Evolutionary conservation across 495 filamentous ascomycete genomes (phyloP).

Genomic region (Lasiosphaeria miniovina): DNA sequence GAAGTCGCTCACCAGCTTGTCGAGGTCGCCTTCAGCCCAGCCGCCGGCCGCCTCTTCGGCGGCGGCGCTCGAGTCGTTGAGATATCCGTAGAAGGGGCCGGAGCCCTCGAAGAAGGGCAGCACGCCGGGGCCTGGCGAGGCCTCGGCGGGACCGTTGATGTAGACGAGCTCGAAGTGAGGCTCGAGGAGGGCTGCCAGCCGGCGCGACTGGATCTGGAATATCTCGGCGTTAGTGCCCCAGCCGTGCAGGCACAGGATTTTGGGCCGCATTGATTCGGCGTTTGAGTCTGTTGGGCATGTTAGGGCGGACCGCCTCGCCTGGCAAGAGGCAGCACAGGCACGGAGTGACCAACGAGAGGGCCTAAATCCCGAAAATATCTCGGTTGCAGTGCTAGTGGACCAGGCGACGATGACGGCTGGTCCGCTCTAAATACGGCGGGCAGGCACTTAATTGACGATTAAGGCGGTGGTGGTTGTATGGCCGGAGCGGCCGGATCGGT

Average conservation of each 20-base stretch:
- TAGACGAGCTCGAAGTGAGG: constrained; percentile 28
- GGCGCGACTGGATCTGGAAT: constrained; percentile 30
- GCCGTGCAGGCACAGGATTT: constrained; percentile 30
- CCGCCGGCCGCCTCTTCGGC: constrained; percentile 12
- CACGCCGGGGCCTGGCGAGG: constrained; percentile 23
- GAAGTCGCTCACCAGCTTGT: constrained; percentile 8
- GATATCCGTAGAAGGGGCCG: constrained; percentile 25
- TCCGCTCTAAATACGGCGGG: too few relatives aligned
- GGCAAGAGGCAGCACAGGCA: not conserved
- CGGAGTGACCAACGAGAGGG: too few relatives aligned
- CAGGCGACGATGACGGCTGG: too few relatives aligned
- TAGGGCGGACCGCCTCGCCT: not conserved
- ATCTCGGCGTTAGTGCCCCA: constrained; percentile 25
- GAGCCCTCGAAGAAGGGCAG: constrained; percentile 27
- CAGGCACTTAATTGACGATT: too few relatives aligned
- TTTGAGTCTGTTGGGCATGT: not conserved
- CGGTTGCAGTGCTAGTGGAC: too few relatives aligned
- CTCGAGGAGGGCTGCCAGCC: constrained; percentile 17
- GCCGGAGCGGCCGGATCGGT: too few relatives aligned
- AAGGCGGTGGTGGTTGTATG: not conserved
- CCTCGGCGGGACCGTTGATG: constrained; percentile 15
- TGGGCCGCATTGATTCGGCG: constrained; percentile 12
- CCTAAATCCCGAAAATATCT: too few relatives aligned
- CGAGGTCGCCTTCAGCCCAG: constrained; percentile 2
- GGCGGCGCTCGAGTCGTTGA: constrained; percentile 11